phyloP scores from a whole-genome alignment of 2,329 filamentous ascomycete species.

The Aspergillus sp. region DNA sequence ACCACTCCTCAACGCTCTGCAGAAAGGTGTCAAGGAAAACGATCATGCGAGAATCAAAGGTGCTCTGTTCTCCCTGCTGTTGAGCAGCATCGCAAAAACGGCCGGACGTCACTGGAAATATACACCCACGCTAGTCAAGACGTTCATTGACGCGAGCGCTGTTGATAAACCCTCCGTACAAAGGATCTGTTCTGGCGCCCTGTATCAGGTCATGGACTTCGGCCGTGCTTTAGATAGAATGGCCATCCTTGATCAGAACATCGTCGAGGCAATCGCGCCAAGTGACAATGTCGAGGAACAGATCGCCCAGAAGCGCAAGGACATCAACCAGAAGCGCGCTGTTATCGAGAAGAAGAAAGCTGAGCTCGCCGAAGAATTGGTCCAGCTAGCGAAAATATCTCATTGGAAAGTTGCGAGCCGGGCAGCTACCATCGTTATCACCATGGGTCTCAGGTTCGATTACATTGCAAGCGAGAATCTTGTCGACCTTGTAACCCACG shows the following conservation, averaged over 20 bases:
- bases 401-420: slow-evolving; percentile 97
- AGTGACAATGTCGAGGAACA: slow-evolving; percentile 59
- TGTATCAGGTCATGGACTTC: slow-evolving; percentile 88
- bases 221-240: slow-evolving; percentile 83
- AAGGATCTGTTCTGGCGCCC: slow-evolving; percentile 74
- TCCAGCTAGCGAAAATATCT: slow-evolving; percentile 70
- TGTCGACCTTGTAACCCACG: slow-evolving; percentile 76
- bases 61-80: slow-evolving; percentile 84
- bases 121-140: slow-evolving; percentile 80
- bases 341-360: slow-evolving; percentile 83
- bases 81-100: slow-evolving; percentile 84
- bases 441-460: slow-evolving; percentile 88
- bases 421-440: slow-evolving; percentile 86
- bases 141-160: slow-evolving; percentile 85
- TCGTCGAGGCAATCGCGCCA: slow-evolving; percentile 71
- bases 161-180: slow-evolving; percentile 96
- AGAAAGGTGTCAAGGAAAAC: slow-evolving; percentile 72
- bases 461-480: slow-evolving; percentile 78
- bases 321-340: slow-evolving; percentile 71
- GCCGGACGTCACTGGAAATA: slow-evolving; percentile 92
- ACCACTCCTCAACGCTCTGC: slow-evolving; percentile 74
- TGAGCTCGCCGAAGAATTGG: slow-evolving; percentile 75
- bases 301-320: slow-evolving; percentile 62
- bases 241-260: slow-evolving; percentile 72
- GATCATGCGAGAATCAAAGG: slow-evolving; percentile 95